Conservation (phyloP, 116 monocot genomes). For the Iris pallida region DNA sequence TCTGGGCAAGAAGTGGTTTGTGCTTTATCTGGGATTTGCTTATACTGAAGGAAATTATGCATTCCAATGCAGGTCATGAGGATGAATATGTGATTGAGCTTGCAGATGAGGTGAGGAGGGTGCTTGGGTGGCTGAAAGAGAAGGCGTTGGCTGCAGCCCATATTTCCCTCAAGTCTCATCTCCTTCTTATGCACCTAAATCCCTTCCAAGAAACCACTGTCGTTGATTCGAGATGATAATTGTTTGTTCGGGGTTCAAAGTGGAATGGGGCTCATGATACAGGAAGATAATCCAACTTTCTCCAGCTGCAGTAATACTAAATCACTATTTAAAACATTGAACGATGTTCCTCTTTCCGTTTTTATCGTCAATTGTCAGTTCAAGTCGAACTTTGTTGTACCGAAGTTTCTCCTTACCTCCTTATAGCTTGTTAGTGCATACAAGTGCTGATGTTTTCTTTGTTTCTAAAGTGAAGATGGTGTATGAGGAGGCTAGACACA, state of each 20-base stretch:
- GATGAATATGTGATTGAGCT: constrained; percentile 71
- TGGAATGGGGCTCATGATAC: no score
- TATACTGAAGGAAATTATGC: not conserved
- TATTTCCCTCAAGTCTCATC: constrained; percentile 30
- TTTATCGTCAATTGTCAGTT: no score
- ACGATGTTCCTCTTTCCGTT: no score
- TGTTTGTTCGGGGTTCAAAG: not conserved
- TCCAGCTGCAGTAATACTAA: not conserved
- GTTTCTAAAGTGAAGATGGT: no score
- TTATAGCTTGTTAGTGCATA: no score
- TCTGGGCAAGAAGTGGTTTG: not conserved
- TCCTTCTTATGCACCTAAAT: constrained; percentile 24
- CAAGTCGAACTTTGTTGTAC: no score
- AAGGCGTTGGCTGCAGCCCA: constrained; percentile 24
- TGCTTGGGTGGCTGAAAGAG: constrained; percentile 44
- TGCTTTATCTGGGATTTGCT: not conserved
- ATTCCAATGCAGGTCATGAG: constrained; percentile 54
- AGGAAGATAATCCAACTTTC: not conserved
- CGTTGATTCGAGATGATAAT: constrained; percentile 33
- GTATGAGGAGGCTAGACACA: no score
- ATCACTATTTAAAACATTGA: no score
- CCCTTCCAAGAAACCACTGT: constrained; percentile 35
- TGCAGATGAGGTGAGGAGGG: constrained; percentile 81
- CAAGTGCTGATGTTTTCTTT: no score
- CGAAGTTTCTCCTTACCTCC: no score